Base-by-base conservation (phyloP, 768 basidiomycete species). In the Paxillus rubicundulus region DNA sequence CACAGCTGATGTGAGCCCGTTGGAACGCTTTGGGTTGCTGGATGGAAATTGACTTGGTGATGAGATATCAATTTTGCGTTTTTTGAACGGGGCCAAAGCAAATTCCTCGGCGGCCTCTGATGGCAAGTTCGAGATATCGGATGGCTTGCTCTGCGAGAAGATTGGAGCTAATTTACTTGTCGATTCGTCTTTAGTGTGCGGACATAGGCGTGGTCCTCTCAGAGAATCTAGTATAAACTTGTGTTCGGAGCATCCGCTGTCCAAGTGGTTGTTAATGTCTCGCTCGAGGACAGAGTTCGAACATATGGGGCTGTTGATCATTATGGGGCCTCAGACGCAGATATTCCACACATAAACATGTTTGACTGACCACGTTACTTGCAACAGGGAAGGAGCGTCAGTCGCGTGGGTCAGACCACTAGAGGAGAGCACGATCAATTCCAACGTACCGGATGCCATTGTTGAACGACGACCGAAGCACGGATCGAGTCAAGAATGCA, bases 191-290 rank as follows among this genome's bases (percentile, higher is more conserved):
- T 57, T 55, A 50, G 33, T 37, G 17, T 38, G 55, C 4, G 45
- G 52, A 10, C 47, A 57, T 4, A 20, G 14, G 30, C 18, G 30
- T 18, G 2, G 14, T 41, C 9, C 44, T 4, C 37, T 30, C 40
- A 67, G 52, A 14, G 42, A 17, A 14, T 48, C 40, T 46, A n/a
- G n/a, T n/a, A 50, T 49, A 27, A 33, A 41, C 40, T 51, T 59
- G 50, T 61, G 52, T 39, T 67, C 55, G n/a, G 56, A 55, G 47
- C 82, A 82, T 38, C 65, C 65, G 36, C 69, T 75, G 57, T 84
- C 82, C 16, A 84, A 64, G 48, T 84, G 82, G 32, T 56, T 56
- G 61, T 84, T 83, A 51, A 84, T 82, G 50, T 63, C 52, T 39
- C 55, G 56, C 41, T 74, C 70, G 20, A 66, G 55, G 18, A 84